These are phyloP conservation scores for Colletotrichum sp. DNA, from an alignment of 2,329 filamentous ascomycete species.

Conservation along the genomic window DNA sequence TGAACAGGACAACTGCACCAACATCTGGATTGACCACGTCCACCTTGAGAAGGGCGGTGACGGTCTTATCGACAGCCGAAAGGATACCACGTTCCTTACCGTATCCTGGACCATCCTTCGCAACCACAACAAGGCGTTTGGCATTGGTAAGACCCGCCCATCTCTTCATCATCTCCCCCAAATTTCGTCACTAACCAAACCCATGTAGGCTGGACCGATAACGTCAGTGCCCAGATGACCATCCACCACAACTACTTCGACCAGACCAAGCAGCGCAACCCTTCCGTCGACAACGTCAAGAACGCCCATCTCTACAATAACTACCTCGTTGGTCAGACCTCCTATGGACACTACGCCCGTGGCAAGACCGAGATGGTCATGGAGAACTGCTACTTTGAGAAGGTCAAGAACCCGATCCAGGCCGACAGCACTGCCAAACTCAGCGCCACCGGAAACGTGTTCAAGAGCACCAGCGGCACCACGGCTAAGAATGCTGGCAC, in stretches of 20 bases:
- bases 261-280: slow-evolving; percentile 28
- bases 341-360: slow-evolving; percentile 29
- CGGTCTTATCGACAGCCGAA: slow-evolving; percentile 28
- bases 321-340: slow-evolving; percentile 26
- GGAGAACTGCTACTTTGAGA: slow-evolving; percentile 30
- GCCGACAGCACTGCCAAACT: slow-evolving; percentile 19
- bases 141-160: slow-evolving; percentile 23
- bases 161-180: neutral
- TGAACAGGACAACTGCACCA: slow-evolving; percentile 18
- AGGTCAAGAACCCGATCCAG: slow-evolving; percentile 26
- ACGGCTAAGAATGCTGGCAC: slow-evolving; percentile 13
- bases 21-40: slow-evolving; percentile 32
- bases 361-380: slow-evolving; percentile 27
- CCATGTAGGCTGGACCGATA: slow-evolving; percentile 28
- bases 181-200: neutral
- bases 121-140: slow-evolving; percentile 30
- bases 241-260: slow-evolving; percentile 31
- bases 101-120: slow-evolving; percentile 29
- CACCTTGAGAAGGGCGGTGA: slow-evolving; percentile 27
- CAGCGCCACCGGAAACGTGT: slow-evolving; percentile 18
- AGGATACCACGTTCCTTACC: slow-evolving; percentile 29
- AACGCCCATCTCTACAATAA: slow-evolving; percentile 32
- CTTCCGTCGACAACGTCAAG: slow-evolving; percentile 28
- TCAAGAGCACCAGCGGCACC: slow-evolving; percentile 14
- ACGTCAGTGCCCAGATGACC: slow-evolving; percentile 26